A percentile compares a stretch with the other conserved stretches of the same genome.
Conservation (phyloP, 768 basidiomycete species). For the Mycena maculata region DNA sequence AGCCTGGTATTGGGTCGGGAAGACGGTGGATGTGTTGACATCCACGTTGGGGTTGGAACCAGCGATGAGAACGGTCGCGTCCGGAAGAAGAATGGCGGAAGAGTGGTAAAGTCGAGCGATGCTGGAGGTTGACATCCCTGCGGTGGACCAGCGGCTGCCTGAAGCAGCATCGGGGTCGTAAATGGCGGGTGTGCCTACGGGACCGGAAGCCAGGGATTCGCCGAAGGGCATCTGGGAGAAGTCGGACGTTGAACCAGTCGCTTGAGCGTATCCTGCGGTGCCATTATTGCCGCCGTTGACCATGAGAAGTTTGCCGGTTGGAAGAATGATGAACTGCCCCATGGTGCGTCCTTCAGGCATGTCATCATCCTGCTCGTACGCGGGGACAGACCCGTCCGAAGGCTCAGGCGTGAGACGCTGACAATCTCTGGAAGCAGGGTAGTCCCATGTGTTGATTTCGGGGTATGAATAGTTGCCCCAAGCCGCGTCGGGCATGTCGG, state of each 20-base stretch:
- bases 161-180: conserved; percentile 73
- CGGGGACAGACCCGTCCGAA: conserved; percentile 66
- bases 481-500: conserved; percentile 69
- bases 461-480: conserved; percentile 87
- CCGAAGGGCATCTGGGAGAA: conserved; percentile 60
- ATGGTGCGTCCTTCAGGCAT: conserved; percentile 85
- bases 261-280: conserved; percentile 80
- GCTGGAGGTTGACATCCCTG: conserved; percentile 62
- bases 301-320: conserved; percentile 79
- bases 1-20: conserved; percentile 68
- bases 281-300: conserved; percentile 71
- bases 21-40: conserved; percentile 54
- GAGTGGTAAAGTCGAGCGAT: conserved; percentile 89
- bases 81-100: conserved; percentile 75
- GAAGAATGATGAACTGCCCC: conserved; percentile 91
- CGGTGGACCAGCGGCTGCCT: conserved; percentile 74
- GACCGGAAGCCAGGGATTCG: conserved; percentile 75
- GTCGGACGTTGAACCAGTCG: conserved; percentile 45
- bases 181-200: conserved; percentile 73
- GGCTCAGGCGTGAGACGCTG: conserved; percentile 91
- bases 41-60: conserved; percentile 83
- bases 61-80: conserved; percentile 73
- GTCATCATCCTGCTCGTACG: conserved; percentile 78
- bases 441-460: conserved; percentile 76
- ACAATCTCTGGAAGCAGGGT: conserved; percentile 78